Evolutionary conservation across 2,329 filamentous ascomycete species (phyloP), one percentile per base, ranked within the genome.

Genomic region (Aspergillus intermedius): DNA sequence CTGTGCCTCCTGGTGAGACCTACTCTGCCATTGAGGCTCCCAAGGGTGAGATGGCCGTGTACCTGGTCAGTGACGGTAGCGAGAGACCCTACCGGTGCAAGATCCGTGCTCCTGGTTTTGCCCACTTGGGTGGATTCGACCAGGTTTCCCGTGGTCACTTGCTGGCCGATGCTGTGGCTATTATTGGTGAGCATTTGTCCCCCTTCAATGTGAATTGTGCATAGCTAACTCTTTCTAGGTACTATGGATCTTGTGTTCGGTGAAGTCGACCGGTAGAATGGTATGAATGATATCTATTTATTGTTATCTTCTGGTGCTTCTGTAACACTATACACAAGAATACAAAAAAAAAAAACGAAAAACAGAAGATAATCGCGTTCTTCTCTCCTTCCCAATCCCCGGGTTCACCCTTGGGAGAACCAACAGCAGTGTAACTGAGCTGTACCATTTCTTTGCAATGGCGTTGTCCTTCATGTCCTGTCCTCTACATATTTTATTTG

Each of bases 1-100:
- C 89, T 41, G 93, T 98, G 3, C 93, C 93, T 40, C 93, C 94
- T 6, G 94, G 93, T 54, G 93, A 98, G 79, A 98, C 93, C 5
- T 98, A 98, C 79, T 91, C 86, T 42, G 91, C 87, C 54, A 98
- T 98, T 57, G 93, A 98, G 78, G 93, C 94, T n/a, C 93, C 93
- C 52, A 98, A 98, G 85, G 93, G 93, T 63, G 93, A 98, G 77
- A 98, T 98, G 93, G 93, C 87, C 69, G 93, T 98, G 41, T 98
- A 87, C 69, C 76, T 98, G 45, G 93, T 98, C 64, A 95, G 88
- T 67, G 93, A 98, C 67, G 93, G 93, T 55, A 93, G 84, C 68
- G 93, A 98, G 80, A 80, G 93, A 65, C 93, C 93, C 42, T 98
- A 98, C 77, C 82, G 94, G 65, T 96, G 93, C 75, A 94, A 96